These are phyloP conservation scores for Torrubiellomyces zombiae DNA, from an alignment of 2,329 filamentous ascomycete genomes.

Conservation along the genomic window DNA sequence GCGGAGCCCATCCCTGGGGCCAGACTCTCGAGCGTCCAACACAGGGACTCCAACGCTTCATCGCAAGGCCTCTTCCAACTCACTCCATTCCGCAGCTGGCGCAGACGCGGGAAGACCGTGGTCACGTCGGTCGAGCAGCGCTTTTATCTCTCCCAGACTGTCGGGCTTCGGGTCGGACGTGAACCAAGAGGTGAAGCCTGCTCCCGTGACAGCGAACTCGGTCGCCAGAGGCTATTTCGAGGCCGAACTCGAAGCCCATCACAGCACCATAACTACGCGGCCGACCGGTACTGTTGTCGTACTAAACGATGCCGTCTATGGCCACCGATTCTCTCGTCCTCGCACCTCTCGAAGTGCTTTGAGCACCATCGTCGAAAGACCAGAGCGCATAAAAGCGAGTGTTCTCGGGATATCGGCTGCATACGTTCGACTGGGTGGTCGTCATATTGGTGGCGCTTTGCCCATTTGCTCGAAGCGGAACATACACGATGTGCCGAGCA, in stretches of 20 bases:
- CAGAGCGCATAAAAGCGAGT: conserved; percentile 74
- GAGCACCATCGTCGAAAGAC: conserved; percentile 76
- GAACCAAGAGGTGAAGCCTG: conserved; percentile 19
- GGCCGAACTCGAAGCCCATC: conserved; percentile 50
- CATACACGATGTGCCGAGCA: conserved; percentile 33
- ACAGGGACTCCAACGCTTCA: conserved; percentile 33
- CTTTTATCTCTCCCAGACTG: conserved; percentile 22
- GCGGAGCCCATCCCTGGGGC: conserved; percentile 24
- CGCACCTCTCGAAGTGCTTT: conserved; percentile 56
- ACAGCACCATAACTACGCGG: conserved; percentile 23
- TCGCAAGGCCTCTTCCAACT: conserved; percentile 41
- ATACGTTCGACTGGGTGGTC: conserved; percentile 76
- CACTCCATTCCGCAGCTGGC: conserved; percentile 32
- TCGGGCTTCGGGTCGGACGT: conserved; percentile 12
- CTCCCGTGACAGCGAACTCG: conserved; percentile 29
- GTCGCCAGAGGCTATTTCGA: conserved; percentile 54
- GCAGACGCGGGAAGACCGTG: conserved; percentile 18
- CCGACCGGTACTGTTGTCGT: conserved; percentile 58
- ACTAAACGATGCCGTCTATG: conserved; percentile 86
- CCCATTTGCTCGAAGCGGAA: conserved; percentile 49
- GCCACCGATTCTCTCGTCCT: conserved; percentile 77
- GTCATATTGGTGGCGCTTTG: conserved; percentile 54
- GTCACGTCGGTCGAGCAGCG: conserved; percentile 32
- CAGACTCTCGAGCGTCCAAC: conserved; percentile 28
- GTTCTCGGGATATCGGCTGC: conserved; percentile 70